These are phyloP conservation scores for Penicillium psychrofluorescens DNA, from an alignment of 495 filamentous ascomycete genomes.

Conservation along the genomic window DNA sequence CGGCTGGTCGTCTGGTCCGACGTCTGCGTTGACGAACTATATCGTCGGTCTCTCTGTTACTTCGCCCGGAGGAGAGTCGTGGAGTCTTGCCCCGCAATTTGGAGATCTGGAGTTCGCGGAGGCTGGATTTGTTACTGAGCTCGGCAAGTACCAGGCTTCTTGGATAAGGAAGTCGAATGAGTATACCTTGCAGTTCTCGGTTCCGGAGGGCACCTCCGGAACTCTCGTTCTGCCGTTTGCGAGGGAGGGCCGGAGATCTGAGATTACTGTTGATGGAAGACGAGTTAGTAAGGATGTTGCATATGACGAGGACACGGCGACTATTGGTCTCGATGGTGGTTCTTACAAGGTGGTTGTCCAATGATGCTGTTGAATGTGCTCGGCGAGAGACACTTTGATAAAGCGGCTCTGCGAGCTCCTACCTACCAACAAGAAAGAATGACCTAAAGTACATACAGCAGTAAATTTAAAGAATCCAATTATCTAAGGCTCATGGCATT, in stretches of 20 bases:
- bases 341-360: constrained; percentile 21
- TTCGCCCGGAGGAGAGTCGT: constrained; percentile 39
- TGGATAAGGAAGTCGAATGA: constrained; percentile 24
- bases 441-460: too few species aligned
- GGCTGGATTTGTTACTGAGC: constrained; percentile 48
- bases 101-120: constrained; percentile 42
- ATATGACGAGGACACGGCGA: constrained; percentile 15
- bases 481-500: constrained; percentile 5
- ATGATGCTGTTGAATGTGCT: neutral
- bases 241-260: constrained; percentile 12
- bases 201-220: constrained; percentile 42
- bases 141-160: constrained; percentile 43
- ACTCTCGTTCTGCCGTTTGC: constrained; percentile 28
- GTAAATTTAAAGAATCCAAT: too few species aligned
- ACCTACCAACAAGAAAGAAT: too few species aligned
- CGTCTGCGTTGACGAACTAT: constrained; percentile 44
- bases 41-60: constrained; percentile 47
- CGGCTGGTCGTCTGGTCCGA: constrained; percentile 55
- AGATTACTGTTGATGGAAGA: constrained; percentile 22
- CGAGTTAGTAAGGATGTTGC: constrained; percentile 10
- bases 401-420: too few species aligned
- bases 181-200: constrained; percentile 27
- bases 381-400: too few species aligned
- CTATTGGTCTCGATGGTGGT: constrained; percentile 17
- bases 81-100: constrained; percentile 45